These are phyloP conservation scores for Imleria badia DNA, from an alignment of 768 basidiomycete species.

Conservation along the genomic window DNA sequence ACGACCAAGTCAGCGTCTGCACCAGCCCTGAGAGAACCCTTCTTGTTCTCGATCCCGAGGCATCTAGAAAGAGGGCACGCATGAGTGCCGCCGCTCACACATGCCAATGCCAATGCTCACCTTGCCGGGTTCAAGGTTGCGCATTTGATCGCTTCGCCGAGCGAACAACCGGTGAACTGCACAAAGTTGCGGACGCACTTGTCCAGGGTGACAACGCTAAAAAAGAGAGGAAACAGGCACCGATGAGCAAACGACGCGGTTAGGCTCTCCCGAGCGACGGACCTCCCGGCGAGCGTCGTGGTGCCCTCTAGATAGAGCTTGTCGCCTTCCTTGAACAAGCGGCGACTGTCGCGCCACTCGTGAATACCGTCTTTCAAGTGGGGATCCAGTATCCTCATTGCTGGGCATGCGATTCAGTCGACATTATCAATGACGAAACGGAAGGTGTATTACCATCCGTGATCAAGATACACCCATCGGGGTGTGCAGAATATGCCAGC, in stretches of 20 bases:
- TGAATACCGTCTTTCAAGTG: constrained; percentile 80
- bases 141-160: constrained; percentile 83
- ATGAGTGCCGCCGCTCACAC: neutral
- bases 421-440: neutral
- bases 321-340: constrained; percentile 78
- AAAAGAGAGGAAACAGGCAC: neutral
- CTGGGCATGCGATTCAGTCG: constrained; percentile 36
- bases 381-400: constrained; percentile 86
- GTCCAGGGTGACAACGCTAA: constrained; percentile 77
- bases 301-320: constrained; percentile 83
- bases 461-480: constrained; percentile 84
- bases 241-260: neutral
- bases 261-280: constrained; percentile 17
- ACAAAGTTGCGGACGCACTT: constrained; percentile 86
- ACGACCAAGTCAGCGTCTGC: constrained; percentile 85
- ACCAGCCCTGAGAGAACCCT: constrained; percentile 80
- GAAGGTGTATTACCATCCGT: constrained; percentile 68
- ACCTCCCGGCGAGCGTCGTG: constrained; percentile 88
- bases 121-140: constrained; percentile 85
- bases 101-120: constrained; percentile 35
- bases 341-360: constrained; percentile 83
- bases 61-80: constrained; percentile 44
- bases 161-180: constrained; percentile 77
- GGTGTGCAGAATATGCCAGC: constrained; percentile 81
- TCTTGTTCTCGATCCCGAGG: constrained; percentile 73